phyloP scores from a whole-genome alignment of 2,329 filamentous ascomycete genomes.

The Arthrobotrys iridis region DNA sequence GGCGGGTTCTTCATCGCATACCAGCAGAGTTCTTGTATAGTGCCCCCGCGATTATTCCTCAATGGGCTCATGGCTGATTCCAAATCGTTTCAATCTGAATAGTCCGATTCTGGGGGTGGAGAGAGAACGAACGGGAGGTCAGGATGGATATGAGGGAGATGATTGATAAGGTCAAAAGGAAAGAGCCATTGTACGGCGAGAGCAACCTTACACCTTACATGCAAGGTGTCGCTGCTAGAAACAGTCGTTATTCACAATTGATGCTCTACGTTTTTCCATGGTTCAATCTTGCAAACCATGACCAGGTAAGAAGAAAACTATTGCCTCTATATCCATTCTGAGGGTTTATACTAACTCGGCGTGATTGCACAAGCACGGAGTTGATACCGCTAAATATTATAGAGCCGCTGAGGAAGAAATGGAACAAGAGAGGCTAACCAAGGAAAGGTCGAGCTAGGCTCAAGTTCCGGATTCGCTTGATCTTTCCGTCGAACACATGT shows the following conservation, averaged over 20 bases:
- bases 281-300: slow-evolving; percentile 99
- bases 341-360: not conserved
- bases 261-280: slow-evolving; percentile 88
- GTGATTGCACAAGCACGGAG: slow-evolving; percentile 74
- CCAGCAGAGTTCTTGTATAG: slow-evolving; percentile 34
- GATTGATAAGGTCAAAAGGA: slow-evolving; percentile 93
- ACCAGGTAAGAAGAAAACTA: slow-evolving; percentile 65
- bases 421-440: slow-evolving; percentile 73
- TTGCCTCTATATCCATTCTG: not conserved
- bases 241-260: slow-evolving; percentile 88
- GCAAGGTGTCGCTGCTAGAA: slow-evolving; percentile 90
- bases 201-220: slow-evolving; percentile 83
- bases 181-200: slow-evolving; percentile 86
- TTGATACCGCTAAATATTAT: slow-evolving; percentile 99
- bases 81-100: slow-evolving; percentile 25
- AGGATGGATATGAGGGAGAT: slow-evolving; percentile 99
- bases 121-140: slow-evolving; percentile 88
- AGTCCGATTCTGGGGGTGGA: slow-evolving; percentile 97
- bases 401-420: slow-evolving; percentile 92
- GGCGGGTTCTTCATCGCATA: slow-evolving; percentile 76
- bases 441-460: slow-evolving; percentile 47
- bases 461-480: slow-evolving; percentile 44
- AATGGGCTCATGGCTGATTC: slow-evolving; percentile 2
- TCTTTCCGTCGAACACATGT: not conserved
- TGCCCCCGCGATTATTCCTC: not conserved